Base-by-base conservation (phyloP, 2,329 filamentous ascomycete genomes). In the Xylaria sp. region DNA sequence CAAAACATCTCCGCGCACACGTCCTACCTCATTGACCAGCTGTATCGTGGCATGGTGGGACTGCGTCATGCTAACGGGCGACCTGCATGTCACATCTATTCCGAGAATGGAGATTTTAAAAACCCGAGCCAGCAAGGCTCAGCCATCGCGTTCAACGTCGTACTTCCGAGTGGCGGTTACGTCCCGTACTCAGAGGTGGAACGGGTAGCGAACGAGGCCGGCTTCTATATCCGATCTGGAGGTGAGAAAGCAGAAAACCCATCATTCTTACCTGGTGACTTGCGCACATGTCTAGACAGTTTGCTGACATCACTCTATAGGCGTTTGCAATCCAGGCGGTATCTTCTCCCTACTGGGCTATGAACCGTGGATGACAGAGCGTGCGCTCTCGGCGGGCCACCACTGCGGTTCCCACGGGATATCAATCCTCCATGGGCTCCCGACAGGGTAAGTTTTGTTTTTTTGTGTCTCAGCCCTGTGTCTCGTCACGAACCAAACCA, bases 111-210 rank as follows among this genome's bases (percentile, higher is more conserved):
- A 11, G 69, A 75, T 7, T 85, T 83, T 53, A 80, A 76, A 3
- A 78, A 86, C 66, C 67, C 80, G 0, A 72, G 67, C 13, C 77
- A 76, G 18, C 83, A 87, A 68, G 85, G 86, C 1, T 79, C 84
- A 1, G 87, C 83, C 0, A 74, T 89, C 19, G 82, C 85, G 1
- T 87, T 89, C 73, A 89, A 88, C 63, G 72, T 89, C 10, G 71
- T 79, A 30, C 72, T 72, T n/a, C 69, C 77, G 2, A 76, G 82
- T 59, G 84, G 84, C 1, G 72, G 72, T 0, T 80, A 82, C 64
- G 73, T 86, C 35, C 76, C 81, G 0, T 86, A 85, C 67, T 78
- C 78, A 1, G 77, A 81, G 1, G 82, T 87, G n/a, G 86, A 88
- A 71, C 75, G 75, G 37, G 72, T 79, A 16, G 84, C 86, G 0